Base-by-base conservation (phyloP, 73 alveolate species). In the Paramecium tetraurelia region DNA sequence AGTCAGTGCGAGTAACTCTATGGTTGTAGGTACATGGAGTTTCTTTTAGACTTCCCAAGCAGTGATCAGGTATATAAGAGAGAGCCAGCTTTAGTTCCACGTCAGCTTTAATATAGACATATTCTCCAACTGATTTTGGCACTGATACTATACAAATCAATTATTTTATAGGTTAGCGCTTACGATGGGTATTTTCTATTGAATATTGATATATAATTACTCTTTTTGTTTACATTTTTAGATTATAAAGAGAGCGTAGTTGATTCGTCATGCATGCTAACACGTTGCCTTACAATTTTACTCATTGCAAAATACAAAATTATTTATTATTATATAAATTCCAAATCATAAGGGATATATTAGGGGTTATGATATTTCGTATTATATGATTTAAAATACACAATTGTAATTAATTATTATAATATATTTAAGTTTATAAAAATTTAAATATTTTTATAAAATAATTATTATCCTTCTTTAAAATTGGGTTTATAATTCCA, bases 51-150 rank as follows among this genome's bases (percentile, higher is more conserved):
- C 31, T 43, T 20, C 90, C 90, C 20, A 80, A 24, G 24, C 90
- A 80, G 29, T 48, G 36, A 5, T 40, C 71, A 24, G 70, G 76
- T 11, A 80, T 22, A 12, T 3, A 80, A 22, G 90, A 80, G 3
- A 80, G 46, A 24, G 90, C 90, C 18, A 80, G 22, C 57, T 80
- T 80, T 18, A 80, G 75, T 80, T 80, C 90, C 27, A 80, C 90
- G 21, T 40, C 75, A 3, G 90, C 41, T 21, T 44, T 44, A 8
- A 80, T 80, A 35, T 44, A 80, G 36, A 80, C 31, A 18, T 6
- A 11, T 43, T 48, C 90, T 11, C 75, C 57, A 9, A 80, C 41
- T 2, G 43, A 48, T 10, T 41, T 33, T 41, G 90, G 90, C 18
- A 80, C 90, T 80, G 36, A 11, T 3, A 80, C 90, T 6, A 80